Evolutionary conservation across 768 basidiomycete genomes (phyloP).

Genomic region (Boletus reticulatus): DNA sequence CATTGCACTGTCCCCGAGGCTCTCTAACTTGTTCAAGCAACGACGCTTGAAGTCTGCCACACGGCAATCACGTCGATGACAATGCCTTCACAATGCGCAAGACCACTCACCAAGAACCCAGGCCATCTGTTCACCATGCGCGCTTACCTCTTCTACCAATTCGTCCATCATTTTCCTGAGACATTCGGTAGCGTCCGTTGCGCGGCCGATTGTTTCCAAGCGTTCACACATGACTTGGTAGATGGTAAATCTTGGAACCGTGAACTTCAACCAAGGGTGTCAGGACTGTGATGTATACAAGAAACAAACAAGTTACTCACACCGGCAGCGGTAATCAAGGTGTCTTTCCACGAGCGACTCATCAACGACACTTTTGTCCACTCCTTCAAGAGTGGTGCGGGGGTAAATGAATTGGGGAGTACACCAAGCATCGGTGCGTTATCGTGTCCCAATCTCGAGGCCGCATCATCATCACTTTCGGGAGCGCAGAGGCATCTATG

Average conservation of each 20-base stretch:
- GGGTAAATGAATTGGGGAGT: neutral
- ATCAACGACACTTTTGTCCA: neutral
- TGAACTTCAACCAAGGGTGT: neutral
- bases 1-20: neutral
- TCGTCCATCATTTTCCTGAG: neutral
- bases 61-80: neutral
- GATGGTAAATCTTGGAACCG: neutral
- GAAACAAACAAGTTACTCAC: neutral
- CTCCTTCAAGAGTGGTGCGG: neutral
- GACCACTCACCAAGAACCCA: neutral
- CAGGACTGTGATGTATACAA: neutral
- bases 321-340: neutral
- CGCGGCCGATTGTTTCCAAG: neutral
- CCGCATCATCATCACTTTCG: neutral
- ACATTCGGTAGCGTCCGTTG: neutral
- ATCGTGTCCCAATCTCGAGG: neutral
- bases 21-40: neutral
- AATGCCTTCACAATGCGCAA: neutral
- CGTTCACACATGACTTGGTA: neutral
- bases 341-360: neutral
- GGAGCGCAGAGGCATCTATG: neutral
- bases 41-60: neutral
- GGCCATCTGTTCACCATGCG: neutral
- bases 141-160: neutral
- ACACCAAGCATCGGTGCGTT: neutral